phyloP scores from a whole-genome alignment of 345 rosid species.

The Acer yangbiense region DNA sequence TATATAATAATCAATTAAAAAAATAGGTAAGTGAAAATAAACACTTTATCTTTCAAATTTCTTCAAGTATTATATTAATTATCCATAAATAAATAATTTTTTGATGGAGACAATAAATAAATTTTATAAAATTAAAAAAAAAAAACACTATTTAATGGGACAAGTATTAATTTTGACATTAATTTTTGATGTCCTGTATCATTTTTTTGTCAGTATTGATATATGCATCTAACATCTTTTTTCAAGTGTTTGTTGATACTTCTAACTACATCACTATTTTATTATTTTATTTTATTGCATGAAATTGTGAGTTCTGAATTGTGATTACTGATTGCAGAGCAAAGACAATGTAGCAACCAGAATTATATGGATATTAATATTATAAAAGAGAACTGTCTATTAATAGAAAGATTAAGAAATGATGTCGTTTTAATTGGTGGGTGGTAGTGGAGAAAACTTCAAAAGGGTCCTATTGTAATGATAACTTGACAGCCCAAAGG shows the following conservation, averaged over 20 bases:
- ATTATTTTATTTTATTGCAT: neutral
- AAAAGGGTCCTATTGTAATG: slow-evolving; percentile 1
- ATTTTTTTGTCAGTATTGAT: no score
- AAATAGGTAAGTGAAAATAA: neutral
- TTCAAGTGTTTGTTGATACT: no score
- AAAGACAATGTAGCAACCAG: neutral
- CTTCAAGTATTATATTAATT: no score
- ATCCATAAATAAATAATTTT: no score
- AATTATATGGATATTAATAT: neutral
- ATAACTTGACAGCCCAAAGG: neutral
- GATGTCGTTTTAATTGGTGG: slow-evolving; percentile 31
- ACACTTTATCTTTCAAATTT: neutral
- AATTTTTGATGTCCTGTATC: no score
- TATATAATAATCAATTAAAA: no score
- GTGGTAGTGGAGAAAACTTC: neutral
- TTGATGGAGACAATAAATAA: no score
- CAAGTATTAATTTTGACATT: neutral
- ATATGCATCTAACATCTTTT: no score
- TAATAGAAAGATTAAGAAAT: slow-evolving; percentile 7
- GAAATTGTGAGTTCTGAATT: neutral
- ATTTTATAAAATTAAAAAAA: no score
- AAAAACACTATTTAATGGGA: neutral
- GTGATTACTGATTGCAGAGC: neutral
- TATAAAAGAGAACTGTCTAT: neutral
- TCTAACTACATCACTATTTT: no score